phyloP scores from a whole-genome alignment of 495 filamentous ascomycete species.

The Aspergillus egyptiacus region DNA sequence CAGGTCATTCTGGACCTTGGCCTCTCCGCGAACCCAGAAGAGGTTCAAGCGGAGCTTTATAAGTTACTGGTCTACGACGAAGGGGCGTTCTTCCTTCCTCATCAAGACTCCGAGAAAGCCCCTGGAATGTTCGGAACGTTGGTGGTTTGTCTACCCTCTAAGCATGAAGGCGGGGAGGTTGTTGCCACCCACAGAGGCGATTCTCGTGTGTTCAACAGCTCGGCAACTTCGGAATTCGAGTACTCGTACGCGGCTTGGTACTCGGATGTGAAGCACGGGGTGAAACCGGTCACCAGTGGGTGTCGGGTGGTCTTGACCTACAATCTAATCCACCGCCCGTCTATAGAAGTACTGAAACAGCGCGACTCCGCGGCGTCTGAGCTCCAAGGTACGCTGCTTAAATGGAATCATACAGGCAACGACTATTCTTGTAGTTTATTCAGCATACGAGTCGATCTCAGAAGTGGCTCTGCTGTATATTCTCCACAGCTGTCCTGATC shows the following conservation, averaged over 20 bases:
- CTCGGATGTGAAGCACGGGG: conserved; percentile 50
- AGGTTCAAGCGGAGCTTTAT: conserved; percentile 39
- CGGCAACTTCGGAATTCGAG: conserved; percentile 24
- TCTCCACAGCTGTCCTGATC: too few relatives aligned
- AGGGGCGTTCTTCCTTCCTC: conserved; percentile 48
- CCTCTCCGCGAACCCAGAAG: conserved; percentile 17
- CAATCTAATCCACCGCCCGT: conserved; percentile 41
- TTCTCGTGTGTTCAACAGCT: conserved; percentile 28
- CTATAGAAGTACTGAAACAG: too few relatives aligned
- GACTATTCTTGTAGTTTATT: too few relatives aligned
- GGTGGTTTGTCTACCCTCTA: conserved; percentile 48
- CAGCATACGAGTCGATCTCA: too few relatives aligned
- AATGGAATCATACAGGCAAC: too few relatives aligned
- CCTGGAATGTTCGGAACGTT: conserved; percentile 54
- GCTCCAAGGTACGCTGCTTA: too few relatives aligned
- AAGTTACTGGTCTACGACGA: conserved; percentile 53
- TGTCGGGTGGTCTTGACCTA: conserved; percentile 50
- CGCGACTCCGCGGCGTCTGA: too few relatives aligned
- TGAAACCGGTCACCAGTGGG: conserved; percentile 44
- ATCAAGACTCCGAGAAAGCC: conserved; percentile 50
- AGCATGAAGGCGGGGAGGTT: conserved; percentile 48
- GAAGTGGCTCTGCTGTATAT: too few relatives aligned
- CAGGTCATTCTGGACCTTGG: conserved; percentile 27
- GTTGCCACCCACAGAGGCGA: conserved; percentile 35
- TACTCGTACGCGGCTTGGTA: conserved; percentile 46